Evolutionary conservation across 768 basidiomycete genomes (phyloP), one percentile per base, ranked within the genome.

Genomic region (Exidia glandulosa): DNA sequence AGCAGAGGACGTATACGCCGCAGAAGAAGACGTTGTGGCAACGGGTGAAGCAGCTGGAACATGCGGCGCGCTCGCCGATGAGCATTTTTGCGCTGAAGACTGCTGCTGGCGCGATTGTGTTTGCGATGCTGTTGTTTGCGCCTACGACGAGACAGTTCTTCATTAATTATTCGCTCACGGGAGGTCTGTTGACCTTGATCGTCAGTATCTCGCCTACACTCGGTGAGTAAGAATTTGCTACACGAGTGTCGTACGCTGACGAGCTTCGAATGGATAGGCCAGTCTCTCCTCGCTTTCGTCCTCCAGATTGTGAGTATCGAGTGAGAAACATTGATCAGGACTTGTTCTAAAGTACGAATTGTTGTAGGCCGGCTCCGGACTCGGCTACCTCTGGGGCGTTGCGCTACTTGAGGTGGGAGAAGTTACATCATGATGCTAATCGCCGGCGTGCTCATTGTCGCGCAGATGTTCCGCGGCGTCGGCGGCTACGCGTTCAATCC

Each of bases 401-500:
- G 58, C 61, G 25, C 31, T 66, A 31, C 61, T 66, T 27, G 57
- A 63, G 54, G 64, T 63, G n/a, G n/a, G n/a, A n/a, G n/a, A n/a
- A n/a, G 32, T 48, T 23, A 7, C 32, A 48, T 12, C 13, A 32
- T 19, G 3, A 14, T 41, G 7, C 23, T 61, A 5, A 32, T 10
- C 48, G 29, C 59, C 10, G 23, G 10, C 10, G 23, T 23, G 56
- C n/a, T 29, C 36, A 25, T 19, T 19, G 7, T 12, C 16, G 19
- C 55, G 12, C 34, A 68, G 60, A 71, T 71, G 48, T 72, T 71
- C 63, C 58, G 57, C 3, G 59, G 67, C 31, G 70, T 71, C 27
- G 71, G 71, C 6, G 67, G 70, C 9, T 70, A 65, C 59, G 27
- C 16, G 16, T 71, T 62, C 59, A 70, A 70, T 58, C 69, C 69